Conservation (phyloP, 192 early-diverging fungal genomes). For the Podila minutissima region DNA sequence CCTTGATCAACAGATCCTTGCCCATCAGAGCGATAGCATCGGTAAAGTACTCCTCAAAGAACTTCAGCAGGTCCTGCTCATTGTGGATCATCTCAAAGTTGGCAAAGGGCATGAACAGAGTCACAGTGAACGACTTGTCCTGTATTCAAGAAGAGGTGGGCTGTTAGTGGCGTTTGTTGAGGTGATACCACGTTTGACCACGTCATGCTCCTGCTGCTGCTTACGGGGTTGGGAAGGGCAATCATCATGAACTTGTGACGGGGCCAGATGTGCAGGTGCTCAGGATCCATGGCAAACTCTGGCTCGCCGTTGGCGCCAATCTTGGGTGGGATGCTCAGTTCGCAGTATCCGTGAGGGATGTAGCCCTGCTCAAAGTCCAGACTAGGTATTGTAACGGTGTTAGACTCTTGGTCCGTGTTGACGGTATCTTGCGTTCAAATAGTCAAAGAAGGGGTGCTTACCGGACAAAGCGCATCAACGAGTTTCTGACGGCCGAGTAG, state of each 20-base stretch:
- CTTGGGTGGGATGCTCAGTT: slow-evolving; percentile 85
- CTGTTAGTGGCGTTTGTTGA: neutral
- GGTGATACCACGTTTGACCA: neutral
- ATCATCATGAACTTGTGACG: slow-evolving; percentile 97
- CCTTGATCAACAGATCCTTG: slow-evolving; percentile 69
- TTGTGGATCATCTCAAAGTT: slow-evolving; percentile 81
- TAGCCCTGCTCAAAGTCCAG: slow-evolving; percentile 90
- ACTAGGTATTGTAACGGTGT: slow-evolving; percentile 16
- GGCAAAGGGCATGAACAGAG: slow-evolving; percentile 93
- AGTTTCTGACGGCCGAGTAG: slow-evolving; percentile 80
- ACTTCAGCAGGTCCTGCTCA: slow-evolving; percentile 66
- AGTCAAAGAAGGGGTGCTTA: slow-evolving; percentile 23
- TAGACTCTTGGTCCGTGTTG: neutral
- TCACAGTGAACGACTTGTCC: slow-evolving; percentile 96
- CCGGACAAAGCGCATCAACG: slow-evolving; percentile 82
- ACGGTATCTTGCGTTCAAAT: too few relatives aligned
- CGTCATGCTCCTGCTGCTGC: neutral
- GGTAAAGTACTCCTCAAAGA: slow-evolving; percentile 80
- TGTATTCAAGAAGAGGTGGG: slow-evolving; percentile 27
- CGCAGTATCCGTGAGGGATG: slow-evolving; percentile 93
- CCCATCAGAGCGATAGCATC: slow-evolving; percentile 86
- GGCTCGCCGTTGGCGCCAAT: slow-evolving; percentile 58
- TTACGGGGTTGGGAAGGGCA: slow-evolving; percentile 91
- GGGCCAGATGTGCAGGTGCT: slow-evolving; percentile 99
- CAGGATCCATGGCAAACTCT: slow-evolving; percentile 87